Base-by-base conservation (phyloP, 2,329 filamentous ascomycete genomes). In the Trichoderma brevicompactum region DNA sequence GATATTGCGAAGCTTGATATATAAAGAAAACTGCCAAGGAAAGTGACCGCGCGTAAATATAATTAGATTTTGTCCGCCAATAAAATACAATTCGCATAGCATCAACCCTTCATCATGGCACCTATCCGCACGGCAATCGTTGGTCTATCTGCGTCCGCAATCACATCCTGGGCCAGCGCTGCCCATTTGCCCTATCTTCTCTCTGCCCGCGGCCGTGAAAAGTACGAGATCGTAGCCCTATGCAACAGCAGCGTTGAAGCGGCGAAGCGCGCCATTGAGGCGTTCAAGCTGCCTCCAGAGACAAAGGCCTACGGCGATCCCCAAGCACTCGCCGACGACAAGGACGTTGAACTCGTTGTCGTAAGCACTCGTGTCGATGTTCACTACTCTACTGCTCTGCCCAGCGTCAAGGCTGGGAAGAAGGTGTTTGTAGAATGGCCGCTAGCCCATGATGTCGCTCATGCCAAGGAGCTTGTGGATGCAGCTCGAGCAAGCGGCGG, bases 171-270 rank as follows among this genome's bases (percentile, higher is more conserved):
- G 86, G 85, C 85, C 2, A 78, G 76, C 38, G 69, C 71, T 32
- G 85, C 82, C 2, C 87, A 89, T 70, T 80, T 89, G 0, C 85
- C 87, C 0, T 88, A 88, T 71, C 81, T 89, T 2, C 73, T 81
- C 36, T 83, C 83, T 0, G 73, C 79, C 0, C 75, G 72, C 3
- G 79, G 80, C 7, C 77, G 76, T 15, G 68, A 76, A 2, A 75
- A 79, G 12, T 86, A 80, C 67, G 65, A 78, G 32, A 82, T 87
- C 52, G 79, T 82, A 1, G 85, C 83, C 0, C 75, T 87, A 0
- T 79, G 81, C 66, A 86, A 87, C 75, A 83, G 80, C 19, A 80
- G 77, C 52, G 71, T 79, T 0, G 74, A 78, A 1, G 78, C 82
- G 0, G 83, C 83, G 0, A 70, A 75, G 7, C 75, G 72, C 0